Percentiles rank a stretch among this genome's conserved stretches.
Evolutionary conservation across 108 stramenopile genomes (phyloP).

Genomic region (Nannochloropsis salina): DNA sequence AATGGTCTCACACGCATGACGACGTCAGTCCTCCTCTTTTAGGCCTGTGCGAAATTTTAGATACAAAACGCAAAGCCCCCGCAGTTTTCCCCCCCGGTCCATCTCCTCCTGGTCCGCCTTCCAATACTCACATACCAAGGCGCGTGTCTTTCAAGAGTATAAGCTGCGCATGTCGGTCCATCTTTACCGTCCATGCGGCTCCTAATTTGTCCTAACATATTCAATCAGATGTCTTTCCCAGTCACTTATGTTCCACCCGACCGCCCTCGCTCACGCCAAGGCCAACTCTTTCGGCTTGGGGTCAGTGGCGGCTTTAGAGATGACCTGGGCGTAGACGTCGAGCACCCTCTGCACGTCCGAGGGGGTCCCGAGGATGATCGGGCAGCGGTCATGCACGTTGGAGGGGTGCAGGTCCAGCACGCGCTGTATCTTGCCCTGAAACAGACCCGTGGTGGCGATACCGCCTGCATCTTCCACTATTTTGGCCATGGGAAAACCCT

Average conservation of each 20-base stretch:
- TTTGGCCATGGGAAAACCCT: slow-evolving; percentile 98
- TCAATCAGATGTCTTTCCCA: no score
- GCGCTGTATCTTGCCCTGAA: slow-evolving; percentile 74
- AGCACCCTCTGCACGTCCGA: not conserved
- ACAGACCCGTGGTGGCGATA: slow-evolving; percentile 86
- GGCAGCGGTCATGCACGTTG: slow-evolving; percentile 90
- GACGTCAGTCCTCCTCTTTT: no score
- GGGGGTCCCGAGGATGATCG: slow-evolving; percentile 85
- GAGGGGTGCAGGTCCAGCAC: slow-evolving; percentile 84
- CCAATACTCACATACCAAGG: no score
- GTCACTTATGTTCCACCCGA: not conserved
- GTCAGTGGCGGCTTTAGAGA: not conserved
- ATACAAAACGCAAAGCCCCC: no score
- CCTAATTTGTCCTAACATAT: no score
- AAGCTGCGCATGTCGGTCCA: no score
- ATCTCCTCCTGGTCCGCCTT: no score
- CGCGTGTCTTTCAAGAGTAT: no score
- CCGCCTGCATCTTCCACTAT: slow-evolving; percentile 97
- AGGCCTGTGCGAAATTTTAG: no score
- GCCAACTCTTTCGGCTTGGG: not conserved
- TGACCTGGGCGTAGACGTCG: not conserved
- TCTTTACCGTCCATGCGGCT: no score
- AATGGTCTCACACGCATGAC: no score
- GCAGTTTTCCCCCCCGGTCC: no score
- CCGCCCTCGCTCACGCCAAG: not conserved